phyloP scores from a whole-genome alignment of 2,329 filamentous ascomycete species.

The Phyllosticta citrichinensis region DNA sequence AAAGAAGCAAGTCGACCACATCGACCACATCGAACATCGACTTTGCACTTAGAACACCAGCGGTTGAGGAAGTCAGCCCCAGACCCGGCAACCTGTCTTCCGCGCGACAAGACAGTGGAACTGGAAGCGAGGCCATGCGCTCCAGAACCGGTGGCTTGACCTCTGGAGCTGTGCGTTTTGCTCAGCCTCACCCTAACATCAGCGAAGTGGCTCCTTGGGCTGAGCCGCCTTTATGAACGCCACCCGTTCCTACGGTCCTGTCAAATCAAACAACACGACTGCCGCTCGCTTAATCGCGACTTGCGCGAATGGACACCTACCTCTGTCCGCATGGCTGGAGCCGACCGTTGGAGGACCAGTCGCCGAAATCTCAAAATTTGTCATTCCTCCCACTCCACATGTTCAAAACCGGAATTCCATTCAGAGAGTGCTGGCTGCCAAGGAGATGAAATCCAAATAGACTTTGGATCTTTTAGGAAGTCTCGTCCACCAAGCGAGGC shows the following conservation, averaged over 20 bases:
- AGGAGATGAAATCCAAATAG: background rate
- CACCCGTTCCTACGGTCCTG: background rate
- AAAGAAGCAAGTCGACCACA: background rate
- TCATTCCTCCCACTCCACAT: background rate
- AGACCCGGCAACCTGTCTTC: background rate
- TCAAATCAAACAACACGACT: background rate
- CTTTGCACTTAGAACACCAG: background rate
- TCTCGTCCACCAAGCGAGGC: background rate
- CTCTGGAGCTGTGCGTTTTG: background rate
- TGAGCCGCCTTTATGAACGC: background rate
- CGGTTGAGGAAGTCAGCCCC: background rate
- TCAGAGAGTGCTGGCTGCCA: background rate
- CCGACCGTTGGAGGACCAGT: background rate
- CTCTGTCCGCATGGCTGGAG: background rate
- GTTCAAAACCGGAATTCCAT: background rate
- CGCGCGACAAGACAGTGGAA: slow-evolving; percentile 7
- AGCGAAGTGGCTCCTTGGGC: background rate
- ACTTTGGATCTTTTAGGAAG: background rate
- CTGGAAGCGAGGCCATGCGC: background rate
- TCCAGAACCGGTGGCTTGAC: background rate
- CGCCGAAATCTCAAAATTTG: background rate
- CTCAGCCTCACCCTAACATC: background rate
- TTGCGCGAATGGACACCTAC: background rate
- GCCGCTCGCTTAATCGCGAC: background rate
- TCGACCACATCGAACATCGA: background rate